These are phyloP conservation scores for Lenzites betulinus DNA, from an alignment of 768 basidiomycete species.

Conservation along the genomic window DNA sequence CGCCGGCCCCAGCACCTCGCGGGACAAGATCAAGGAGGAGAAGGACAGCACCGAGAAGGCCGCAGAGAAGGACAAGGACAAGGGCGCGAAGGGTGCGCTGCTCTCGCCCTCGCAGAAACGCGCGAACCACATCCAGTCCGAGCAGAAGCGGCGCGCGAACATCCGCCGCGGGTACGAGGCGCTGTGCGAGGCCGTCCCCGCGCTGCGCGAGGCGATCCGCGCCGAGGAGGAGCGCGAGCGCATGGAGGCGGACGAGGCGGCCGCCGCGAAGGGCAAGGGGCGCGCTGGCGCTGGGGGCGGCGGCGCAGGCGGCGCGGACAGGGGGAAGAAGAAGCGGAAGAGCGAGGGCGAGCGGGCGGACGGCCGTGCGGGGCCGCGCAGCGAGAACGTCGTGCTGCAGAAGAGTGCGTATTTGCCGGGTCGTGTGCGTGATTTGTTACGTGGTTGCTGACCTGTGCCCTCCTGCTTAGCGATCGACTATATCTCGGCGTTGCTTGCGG, in stretches of 20 bases:
- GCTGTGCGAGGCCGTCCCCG: constrained; percentile 80
- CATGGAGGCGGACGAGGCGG: constrained; percentile 25
- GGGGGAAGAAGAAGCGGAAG: constrained; percentile 28
- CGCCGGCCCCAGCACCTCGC: neutral
- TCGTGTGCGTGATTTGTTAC: neutral
- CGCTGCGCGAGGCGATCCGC: constrained; percentile 76
- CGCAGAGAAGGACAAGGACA: neutral
- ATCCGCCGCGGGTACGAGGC: constrained; percentile 89
- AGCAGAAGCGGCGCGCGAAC: constrained; percentile 92
- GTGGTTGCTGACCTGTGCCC: constrained; percentile 1
- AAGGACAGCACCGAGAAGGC: neutral
- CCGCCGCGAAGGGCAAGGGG: constrained; percentile 28
- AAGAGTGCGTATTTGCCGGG: constrained; percentile 66
- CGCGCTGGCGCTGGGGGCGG: constrained; percentile 1
- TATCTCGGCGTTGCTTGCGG: constrained; percentile 63
- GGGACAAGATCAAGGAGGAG: neutral
- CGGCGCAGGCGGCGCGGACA: constrained; percentile 32
- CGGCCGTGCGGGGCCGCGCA: constrained; percentile 85
- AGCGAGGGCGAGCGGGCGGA: constrained; percentile 64
- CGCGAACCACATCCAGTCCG: constrained; percentile 90
- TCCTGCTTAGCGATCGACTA: constrained; percentile 76
- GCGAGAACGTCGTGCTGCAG: constrained; percentile 85
- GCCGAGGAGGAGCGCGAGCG: constrained; percentile 63
- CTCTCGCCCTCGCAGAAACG: constrained; percentile 87
- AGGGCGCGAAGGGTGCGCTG: constrained; percentile 41